phyloP scores from a whole-genome alignment of 495 filamentous ascomycete genomes.

The Elasticomyces elasticus region DNA sequence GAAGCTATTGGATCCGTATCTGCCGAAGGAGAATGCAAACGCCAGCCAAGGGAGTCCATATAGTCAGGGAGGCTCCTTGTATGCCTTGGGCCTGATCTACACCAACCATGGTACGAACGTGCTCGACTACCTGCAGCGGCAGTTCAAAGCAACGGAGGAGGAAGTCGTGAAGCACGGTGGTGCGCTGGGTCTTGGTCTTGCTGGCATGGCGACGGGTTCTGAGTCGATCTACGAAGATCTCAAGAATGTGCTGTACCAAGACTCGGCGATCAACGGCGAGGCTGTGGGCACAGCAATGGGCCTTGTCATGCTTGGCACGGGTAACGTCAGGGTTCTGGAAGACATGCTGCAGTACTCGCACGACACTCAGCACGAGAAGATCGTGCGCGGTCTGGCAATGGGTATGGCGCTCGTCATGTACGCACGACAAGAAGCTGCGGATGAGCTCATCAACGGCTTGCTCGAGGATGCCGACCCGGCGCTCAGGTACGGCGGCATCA shows the following conservation, averaged over 20 bases:
- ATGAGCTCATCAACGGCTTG: conserved; percentile 86
- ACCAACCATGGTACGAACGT: conserved; percentile 94
- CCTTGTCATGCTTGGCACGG: conserved; percentile 92
- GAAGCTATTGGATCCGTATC: conserved; percentile 88
- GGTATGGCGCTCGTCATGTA: conserved; percentile 99
- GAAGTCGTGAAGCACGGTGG: conserved; percentile 97
- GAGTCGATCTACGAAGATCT: conserved; percentile 86
- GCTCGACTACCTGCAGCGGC: conserved; percentile 72
- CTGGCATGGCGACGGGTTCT: conserved; percentile 92
- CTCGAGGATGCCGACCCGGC: conserved; percentile 89
- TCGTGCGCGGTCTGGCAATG: conserved; percentile 84
- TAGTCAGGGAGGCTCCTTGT: conserved; percentile 91
- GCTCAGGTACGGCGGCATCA: conserved; percentile 92
- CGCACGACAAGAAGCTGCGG: conserved; percentile 84
- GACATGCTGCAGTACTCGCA: conserved; percentile 97
- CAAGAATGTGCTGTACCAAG: conserved; percentile 73
- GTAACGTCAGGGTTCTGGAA: conserved; percentile 78
- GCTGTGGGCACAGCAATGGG: conserved; percentile 94
- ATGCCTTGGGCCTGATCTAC: conserved; percentile 92
- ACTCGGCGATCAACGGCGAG: conserved; percentile 93
- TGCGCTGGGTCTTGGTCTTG: conserved; percentile 88
- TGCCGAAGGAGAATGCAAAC: conserved; percentile 63
- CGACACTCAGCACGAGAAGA: conserved; percentile 98
- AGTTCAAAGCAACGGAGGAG: conserved; percentile 77
- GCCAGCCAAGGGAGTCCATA: conserved; percentile 63